Evolutionary conservation across 768 basidiomycete genomes (phyloP), one percentile per base, ranked within the genome.

Genomic region (Suillus occidentalis): DNA sequence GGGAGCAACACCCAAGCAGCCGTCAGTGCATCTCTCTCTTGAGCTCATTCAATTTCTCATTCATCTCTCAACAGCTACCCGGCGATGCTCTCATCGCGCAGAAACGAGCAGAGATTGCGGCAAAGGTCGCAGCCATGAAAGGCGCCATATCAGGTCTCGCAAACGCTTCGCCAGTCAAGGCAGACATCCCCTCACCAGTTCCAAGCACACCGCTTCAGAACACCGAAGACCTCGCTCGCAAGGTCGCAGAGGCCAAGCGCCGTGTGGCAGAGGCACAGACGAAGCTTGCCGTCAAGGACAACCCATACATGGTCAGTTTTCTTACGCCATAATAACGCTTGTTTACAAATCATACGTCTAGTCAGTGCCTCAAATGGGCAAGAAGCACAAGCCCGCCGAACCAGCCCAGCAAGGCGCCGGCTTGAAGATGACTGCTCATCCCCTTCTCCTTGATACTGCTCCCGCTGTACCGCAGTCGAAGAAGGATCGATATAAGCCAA

Each of bases 401-500:
- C 84, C 87, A 45, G 79, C 87, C 3, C 92, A 90, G 49, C 90
- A 90, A 76, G 91, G 93, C 57, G 89, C 89, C 5, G 93, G 93
- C 18, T 79, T 95, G 61, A 92, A 92, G 75, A 95, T 95, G 91
- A 88, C 92, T 2, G 94, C 94, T 0, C 94, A 96, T 74, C 94
- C 94, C 3, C 80, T 95, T 28, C 76, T 97, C 31, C 82, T 95
- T 43, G 93, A 95, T 53, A 84, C 81, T 5, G 76, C 73, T 4
- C 80, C 85, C 8, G 72, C 79, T 3, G 79, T 83, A 4, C 85
- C 84, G 3, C 89, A 89, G 76, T 89, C 89, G 34, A 92, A 92
- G 78, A 94, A 96, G 76, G 94, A 97, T 76, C 81, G 91, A 66
- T 97, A 97, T 78, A 97, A 96, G 75, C 95, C 97, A 20, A 98